Evolutionary conservation across 2,329 filamentous ascomycete genomes (phyloP).

Genomic region (Calonectria hongkongensis): DNA sequence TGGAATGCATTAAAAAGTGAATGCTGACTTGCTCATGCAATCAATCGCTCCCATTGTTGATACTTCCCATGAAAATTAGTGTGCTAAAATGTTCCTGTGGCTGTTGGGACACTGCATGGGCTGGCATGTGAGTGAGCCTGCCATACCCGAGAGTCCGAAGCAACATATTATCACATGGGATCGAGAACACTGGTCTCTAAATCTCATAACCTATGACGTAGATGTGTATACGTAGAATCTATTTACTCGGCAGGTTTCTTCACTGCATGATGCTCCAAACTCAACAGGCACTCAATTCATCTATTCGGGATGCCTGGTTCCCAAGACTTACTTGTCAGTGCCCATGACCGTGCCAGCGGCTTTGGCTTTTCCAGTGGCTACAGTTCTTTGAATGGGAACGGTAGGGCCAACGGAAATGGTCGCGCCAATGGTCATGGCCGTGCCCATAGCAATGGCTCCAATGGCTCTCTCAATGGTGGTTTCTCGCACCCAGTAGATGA

Average conservation of each 20-base stretch:
- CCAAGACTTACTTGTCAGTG: not conserved
- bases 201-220: not conserved
- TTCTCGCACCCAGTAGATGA: not conserved
- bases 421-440: not conserved
- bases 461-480: not conserved
- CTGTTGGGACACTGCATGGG: not conserved
- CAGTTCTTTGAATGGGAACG: not conserved
- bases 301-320: not conserved
- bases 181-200: not conserved
- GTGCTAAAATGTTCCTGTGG: not conserved
- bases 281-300: not conserved
- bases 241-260: not conserved
- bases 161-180: conserved; percentile 13
- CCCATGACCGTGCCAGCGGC: not conserved
- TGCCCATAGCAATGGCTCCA: not conserved
- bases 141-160: not conserved
- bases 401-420: conserved; percentile 3
- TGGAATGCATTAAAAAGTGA: conserved; percentile 22
- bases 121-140: conserved; percentile 12
- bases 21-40: not conserved
- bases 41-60: not conserved
- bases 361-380: not conserved
- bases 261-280: not conserved
- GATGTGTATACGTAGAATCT: not conserved
- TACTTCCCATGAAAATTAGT: not conserved